Evolutionary conservation across 108 stramenopile species (phyloP).

Genomic region (Schizochytrium sp.): DNA sequence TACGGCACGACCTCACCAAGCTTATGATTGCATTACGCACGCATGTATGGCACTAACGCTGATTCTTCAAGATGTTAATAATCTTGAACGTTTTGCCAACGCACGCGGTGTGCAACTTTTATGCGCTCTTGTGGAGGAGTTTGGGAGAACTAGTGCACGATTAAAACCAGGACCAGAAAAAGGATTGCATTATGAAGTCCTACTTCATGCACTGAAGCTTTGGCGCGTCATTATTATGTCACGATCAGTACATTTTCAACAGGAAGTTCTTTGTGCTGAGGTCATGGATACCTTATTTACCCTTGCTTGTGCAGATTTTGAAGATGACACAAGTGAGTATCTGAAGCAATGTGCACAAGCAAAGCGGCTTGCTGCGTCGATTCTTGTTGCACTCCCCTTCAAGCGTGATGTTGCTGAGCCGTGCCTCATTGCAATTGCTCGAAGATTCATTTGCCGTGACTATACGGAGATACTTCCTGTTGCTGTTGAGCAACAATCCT

Average conservation of each 20-base stretch:
- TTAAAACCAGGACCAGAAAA: neutral
- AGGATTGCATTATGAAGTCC: constrained; percentile 7
- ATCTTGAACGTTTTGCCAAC: neutral
- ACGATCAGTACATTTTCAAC: constrained; percentile 21
- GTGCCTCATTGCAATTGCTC: constrained; percentile 12
- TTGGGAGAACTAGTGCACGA: neutral
- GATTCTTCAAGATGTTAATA: constrained; percentile 19
- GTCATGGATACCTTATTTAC: constrained; percentile 39
- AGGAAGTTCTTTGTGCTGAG: neutral
- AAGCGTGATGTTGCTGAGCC: constrained; percentile 46
- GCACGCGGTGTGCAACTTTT: constrained; percentile 42
- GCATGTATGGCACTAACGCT: neutral
- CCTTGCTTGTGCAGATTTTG: neutral
- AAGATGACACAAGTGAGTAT: neutral
- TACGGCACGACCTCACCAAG: neutral
- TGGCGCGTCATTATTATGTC: constrained; percentile 39
- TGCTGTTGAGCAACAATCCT: constrained; percentile 16
- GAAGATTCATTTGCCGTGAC: constrained; percentile 58
- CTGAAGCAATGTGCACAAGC: neutral
- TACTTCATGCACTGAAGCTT: neutral
- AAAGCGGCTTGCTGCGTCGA: constrained; percentile 52
- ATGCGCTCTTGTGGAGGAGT: constrained; percentile 28
- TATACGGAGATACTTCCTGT: neutral
- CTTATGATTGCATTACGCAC: constrained; percentile 10
- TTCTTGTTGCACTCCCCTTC: constrained; percentile 4